phyloP scores from a whole-genome alignment of 306 rosid genomes.

The Fragaria ananassa region DNA sequence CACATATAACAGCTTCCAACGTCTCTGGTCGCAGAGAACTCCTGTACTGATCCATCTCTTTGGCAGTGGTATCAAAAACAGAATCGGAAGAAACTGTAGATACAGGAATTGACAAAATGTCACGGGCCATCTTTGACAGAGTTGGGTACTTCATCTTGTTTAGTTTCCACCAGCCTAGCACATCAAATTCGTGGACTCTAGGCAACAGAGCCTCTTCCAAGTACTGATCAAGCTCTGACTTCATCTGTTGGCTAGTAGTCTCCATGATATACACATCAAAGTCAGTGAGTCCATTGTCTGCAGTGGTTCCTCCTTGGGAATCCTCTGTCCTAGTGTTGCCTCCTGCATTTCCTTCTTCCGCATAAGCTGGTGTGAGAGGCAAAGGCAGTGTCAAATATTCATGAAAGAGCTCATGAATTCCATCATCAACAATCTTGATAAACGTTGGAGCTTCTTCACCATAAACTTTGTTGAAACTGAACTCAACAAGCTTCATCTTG shows the following conservation, averaged over 20 bases:
- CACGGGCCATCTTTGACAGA: conserved; percentile 93
- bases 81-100: conserved; percentile 56
- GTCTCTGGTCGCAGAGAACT: conserved; percentile 82
- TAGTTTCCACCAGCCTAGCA: conserved; percentile 89
- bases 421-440: conserved; percentile 80
- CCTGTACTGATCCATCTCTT: conserved; percentile 77
- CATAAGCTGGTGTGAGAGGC: conserved; percentile 80
- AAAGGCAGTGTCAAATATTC: conserved; percentile 78
- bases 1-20: conserved; percentile 81
- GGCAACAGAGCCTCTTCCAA: conserved; percentile 85
- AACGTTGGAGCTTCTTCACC: conserved; percentile 67
- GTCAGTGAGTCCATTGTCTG: conserved; percentile 80
- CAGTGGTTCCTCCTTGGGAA: conserved; percentile 52
- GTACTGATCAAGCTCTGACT: conserved; percentile 85
- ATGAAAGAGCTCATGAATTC: conserved; percentile 81
- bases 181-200: conserved; percentile 78
- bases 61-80: conserved; percentile 47
- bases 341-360: conserved; percentile 56
- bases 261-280: conserved; percentile 95
- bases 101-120: conserved; percentile 69
- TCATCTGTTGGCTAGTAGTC: conserved; percentile 79
- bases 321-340: conserved; percentile 40
- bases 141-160: conserved; percentile 89
- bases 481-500: conserved; percentile 96
- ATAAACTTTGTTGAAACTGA: conserved; percentile 74